These are phyloP conservation scores for Closterium sp. DNA, from an alignment of 139 green algal species.

Conservation along the genomic window DNA sequence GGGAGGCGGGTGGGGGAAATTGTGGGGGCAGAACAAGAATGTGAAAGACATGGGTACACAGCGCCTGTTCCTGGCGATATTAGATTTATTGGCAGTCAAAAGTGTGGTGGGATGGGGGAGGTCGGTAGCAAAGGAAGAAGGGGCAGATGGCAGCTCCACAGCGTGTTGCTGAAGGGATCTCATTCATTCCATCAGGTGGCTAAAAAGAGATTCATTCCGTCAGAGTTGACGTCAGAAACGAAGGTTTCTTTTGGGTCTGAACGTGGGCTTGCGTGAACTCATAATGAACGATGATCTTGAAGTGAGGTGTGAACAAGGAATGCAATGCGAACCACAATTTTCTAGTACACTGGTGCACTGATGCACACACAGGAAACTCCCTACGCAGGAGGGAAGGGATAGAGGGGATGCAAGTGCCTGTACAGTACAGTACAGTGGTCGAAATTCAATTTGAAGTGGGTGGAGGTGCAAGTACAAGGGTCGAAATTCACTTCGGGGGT, in stretches of 20 bases:
- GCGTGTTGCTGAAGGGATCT: neutral
- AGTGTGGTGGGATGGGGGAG: neutral
- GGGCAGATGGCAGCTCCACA: neutral
- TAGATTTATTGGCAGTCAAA: neutral
- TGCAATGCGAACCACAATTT: neutral
- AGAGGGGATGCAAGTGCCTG: neutral
- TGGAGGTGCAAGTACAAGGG: too few relatives aligned
- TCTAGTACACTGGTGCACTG: neutral
- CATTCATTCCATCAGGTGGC: neutral
- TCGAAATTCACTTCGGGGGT: too few relatives aligned
- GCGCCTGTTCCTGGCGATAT: neutral
- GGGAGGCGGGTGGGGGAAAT: neutral
- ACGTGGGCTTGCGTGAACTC: neutral
- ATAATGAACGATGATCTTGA: neutral
- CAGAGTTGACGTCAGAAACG: neutral
- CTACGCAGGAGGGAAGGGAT: too few relatives aligned
- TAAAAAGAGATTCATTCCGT: neutral
- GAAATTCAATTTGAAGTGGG: too few relatives aligned
- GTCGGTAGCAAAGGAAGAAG: neutral
- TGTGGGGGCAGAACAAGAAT: neutral
- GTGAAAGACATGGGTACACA: neutral
- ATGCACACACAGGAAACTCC: neutral
- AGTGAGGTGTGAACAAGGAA: neutral
- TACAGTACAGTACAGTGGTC: neutral
- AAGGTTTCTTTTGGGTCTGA: neutral